Evolutionary conservation across 2,329 filamentous ascomycete genomes (phyloP).

Genomic region (Cladobotryum protrusum): DNA sequence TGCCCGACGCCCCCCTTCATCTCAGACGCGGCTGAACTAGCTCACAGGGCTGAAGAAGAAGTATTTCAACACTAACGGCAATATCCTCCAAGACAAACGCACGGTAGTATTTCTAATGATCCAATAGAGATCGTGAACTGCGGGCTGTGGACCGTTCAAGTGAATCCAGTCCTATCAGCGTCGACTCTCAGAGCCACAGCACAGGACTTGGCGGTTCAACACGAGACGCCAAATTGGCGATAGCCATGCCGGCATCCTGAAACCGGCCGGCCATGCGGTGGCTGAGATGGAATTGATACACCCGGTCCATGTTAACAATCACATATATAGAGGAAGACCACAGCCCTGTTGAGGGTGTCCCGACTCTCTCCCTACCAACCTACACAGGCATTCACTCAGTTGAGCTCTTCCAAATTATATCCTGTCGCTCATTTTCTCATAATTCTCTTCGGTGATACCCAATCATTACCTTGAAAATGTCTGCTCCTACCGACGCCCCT

Average conservation of each 20-base stretch:
- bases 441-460: conserved; percentile 6
- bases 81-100: not conserved
- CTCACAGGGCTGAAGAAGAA: conserved; percentile 7
- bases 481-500: conserved; percentile 2
- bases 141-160: too few relatives aligned
- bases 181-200: too few relatives aligned
- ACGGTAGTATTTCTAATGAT: not conserved
- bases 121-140: not conserved
- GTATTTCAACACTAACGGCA: conserved; percentile 3
- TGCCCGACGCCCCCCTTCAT: not conserved
- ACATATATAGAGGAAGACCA: not conserved
- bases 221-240: not conserved
- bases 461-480: conserved; percentile 1
- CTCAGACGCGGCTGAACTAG: conserved; percentile 10
- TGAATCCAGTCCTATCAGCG: too few relatives aligned
- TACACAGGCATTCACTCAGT: too few relatives aligned
- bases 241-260: not conserved
- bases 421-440: conserved; percentile 5
- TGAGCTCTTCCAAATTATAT: not conserved
- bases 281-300: not conserved
- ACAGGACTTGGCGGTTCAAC: not conserved
- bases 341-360: too few relatives aligned
- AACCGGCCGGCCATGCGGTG: not conserved
- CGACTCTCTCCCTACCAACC: too few relatives aligned
- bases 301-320: not conserved